phyloP scores from a whole-genome alignment of 768 basidiomycete genomes.

The Myochromella boudieri region DNA sequence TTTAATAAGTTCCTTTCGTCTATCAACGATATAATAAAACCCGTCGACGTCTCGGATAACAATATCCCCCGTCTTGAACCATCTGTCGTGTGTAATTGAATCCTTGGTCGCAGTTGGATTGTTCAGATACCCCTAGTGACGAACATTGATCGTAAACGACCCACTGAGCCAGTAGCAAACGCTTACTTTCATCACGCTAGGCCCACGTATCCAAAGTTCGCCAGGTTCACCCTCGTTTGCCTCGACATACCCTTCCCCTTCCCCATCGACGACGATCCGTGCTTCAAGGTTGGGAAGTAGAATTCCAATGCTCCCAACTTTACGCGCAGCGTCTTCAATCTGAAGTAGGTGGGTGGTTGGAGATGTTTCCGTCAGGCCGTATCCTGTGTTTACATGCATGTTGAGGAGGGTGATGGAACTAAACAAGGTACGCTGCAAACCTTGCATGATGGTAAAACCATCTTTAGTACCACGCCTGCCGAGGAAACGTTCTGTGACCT shows the following conservation, averaged over 20 bases:
- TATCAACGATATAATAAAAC: slow-evolving; percentile 72
- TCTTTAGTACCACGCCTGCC: slow-evolving; percentile 39
- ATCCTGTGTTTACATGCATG: slow-evolving; percentile 41
- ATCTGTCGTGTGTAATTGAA: slow-evolving; percentile 69
- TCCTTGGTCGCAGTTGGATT: slow-evolving; percentile 69
- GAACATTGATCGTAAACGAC: background rate
- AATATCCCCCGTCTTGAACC: slow-evolving; percentile 92
- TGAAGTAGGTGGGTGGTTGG: slow-evolving; percentile 65
- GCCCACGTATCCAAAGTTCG: slow-evolving; percentile 82
- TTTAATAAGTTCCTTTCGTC: slow-evolving; percentile 75
- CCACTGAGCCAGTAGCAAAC: background rate
- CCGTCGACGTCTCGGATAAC: slow-evolving; percentile 66
- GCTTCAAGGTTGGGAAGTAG: slow-evolving; percentile 78
- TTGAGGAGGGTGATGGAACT: no score
- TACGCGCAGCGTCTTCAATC: slow-evolving; percentile 37
- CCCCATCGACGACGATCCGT: slow-evolving; percentile 65
- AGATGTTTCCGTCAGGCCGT: slow-evolving; percentile 82
- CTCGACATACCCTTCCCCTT: slow-evolving; percentile 47
- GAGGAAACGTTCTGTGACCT: slow-evolving; percentile 39
- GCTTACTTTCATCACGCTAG: slow-evolving; percentile 73
- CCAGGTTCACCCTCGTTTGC: slow-evolving; percentile 59
- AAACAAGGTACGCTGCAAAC: no score
- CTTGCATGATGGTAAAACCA: slow-evolving; percentile 47
- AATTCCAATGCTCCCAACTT: slow-evolving; percentile 65
- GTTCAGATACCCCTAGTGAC: slow-evolving; percentile 73